Evolutionary conservation across 2,329 filamentous ascomycete species (phyloP), one percentile per base, ranked within the genome.

Genomic region (Aphanoascus verrucosus): DNA sequence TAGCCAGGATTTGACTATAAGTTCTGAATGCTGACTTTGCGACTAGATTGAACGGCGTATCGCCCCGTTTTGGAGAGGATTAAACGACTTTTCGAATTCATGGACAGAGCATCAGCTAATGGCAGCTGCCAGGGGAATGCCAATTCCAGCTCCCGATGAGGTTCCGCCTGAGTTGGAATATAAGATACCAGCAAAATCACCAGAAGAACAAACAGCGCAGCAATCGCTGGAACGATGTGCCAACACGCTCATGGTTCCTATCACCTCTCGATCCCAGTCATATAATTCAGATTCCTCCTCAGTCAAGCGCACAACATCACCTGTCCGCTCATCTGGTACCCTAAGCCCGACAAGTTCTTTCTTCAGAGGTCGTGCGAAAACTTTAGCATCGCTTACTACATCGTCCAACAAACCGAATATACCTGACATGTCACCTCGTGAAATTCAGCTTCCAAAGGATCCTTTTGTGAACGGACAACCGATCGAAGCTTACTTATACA

Each of bases 21-120:
- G 14, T 8, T 11, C 17, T 20, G 35, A 15, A 44, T 20, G 28
- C 17, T 51, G 17, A 44, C n/a, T 12, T n/a, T 32, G 37, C 15
- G n/a, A 19, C 8, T 43, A 97, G 91, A 89, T 98, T 66, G 93
- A 98, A 70, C 81, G 93, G 61, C 84, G 86, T 57, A 72, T 98
- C 57, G 93, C 93, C 41, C 93, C 93, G 0, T 98, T 98, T 68
- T 98, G 91, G 89, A 84, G 85, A 65, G 93, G 93, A 4, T 74
- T 98, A 3, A 85, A 95, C 59, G 90, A 97, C 67, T 88, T 93
- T 68, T 85, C 84, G 14, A 80, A 87, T 19, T 86, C 81, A 50
- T 98, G 93, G 93, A 86, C 88, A 11, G 93, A 98, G 64, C 84
- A 93, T 69, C 93, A 98, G 69, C 81, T 98, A n/a, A 82, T 96